Percentiles rank a stretch among this genome's conserved stretches.
These are phyloP conservation scores for Penicillium sp. DNA, from an alignment of 2,329 filamentous ascomycete species.

Conservation along the genomic window DNA sequence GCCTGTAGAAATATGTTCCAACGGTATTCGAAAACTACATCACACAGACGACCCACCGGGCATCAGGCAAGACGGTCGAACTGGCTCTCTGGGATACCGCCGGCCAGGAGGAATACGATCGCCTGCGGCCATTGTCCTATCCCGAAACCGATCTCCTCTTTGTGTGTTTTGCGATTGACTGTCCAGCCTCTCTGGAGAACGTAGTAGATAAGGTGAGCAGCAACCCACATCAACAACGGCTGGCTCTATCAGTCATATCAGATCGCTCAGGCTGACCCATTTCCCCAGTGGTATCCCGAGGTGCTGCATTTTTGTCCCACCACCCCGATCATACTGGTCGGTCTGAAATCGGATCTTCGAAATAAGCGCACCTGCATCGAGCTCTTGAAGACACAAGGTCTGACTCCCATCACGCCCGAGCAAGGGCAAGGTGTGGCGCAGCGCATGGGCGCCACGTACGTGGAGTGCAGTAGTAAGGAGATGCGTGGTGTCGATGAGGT, in stretches of 20 bases:
- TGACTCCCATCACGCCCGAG: constrained; percentile 87
- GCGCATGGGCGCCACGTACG: constrained; percentile 92
- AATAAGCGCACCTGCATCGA: constrained; percentile 96
- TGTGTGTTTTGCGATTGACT: constrained; percentile 98
- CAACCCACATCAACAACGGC: neutral
- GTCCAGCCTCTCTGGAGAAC: constrained; percentile 95
- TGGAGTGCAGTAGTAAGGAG: constrained; percentile 96
- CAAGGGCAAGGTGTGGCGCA: constrained; percentile 82
- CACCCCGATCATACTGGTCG: constrained; percentile 89
- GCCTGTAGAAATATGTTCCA: constrained; percentile 88
- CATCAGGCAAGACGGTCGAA: constrained; percentile 89
- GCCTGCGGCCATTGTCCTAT: constrained; percentile 89
- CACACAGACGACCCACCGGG: constrained; percentile 84
- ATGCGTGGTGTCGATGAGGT: constrained; percentile 95
- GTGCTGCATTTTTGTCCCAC: constrained; percentile 98
- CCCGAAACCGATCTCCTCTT: constrained; percentile 97
- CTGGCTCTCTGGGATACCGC: constrained; percentile 97
- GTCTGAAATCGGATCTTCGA: constrained; percentile 93
- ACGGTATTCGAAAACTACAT: constrained; percentile 99
- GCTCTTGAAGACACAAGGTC: constrained; percentile 93
- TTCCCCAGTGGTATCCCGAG: constrained; percentile 90
- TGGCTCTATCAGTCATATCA: too few relatives aligned
- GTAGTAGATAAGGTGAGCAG: constrained; percentile 88
- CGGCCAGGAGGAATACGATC: constrained; percentile 97
- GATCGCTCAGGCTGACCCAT: neutral